Evolutionary conservation across 1,284 basidiomycete species (phyloP).

Genomic region (Pterula multifida): DNA sequence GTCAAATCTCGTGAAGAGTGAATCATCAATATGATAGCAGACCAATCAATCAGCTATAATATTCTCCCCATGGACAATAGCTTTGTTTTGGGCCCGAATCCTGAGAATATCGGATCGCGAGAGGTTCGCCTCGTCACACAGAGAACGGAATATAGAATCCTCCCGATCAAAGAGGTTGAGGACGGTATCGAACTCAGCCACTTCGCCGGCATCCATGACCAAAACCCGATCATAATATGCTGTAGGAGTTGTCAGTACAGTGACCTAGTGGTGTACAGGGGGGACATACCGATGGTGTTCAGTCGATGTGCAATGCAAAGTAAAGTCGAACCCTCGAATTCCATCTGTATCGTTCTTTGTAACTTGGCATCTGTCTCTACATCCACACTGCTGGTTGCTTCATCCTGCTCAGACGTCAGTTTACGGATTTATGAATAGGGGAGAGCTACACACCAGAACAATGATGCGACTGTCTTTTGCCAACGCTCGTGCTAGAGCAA

Average conservation of each 20-base stretch:
- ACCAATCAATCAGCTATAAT: too few relatives aligned
- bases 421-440: too few relatives aligned
- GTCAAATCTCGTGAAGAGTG: too few relatives aligned
- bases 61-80: background rate
- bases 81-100: constrained; percentile 13
- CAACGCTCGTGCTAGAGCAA: constrained; percentile 62
- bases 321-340: constrained; percentile 52
- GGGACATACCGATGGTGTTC: constrained; percentile 55
- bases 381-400: constrained; percentile 79
- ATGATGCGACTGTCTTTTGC: constrained; percentile 63
- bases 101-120: constrained; percentile 34
- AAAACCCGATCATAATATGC: constrained; percentile 68
- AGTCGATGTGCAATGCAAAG: constrained; percentile 70
- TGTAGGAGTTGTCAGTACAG: constrained; percentile 14
- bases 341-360: constrained; percentile 62
- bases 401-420: constrained; percentile 29
- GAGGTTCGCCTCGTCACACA: constrained; percentile 43
- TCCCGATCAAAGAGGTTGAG: constrained; percentile 38
- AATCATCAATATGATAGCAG: too few relatives aligned
- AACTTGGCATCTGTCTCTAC: constrained; percentile 73
- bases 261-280: background rate
- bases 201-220: constrained; percentile 50
- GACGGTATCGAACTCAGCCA: constrained; percentile 50
- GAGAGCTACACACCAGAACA: constrained; percentile 36
- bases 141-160: constrained; percentile 41